Evolutionary conservation across 768 basidiomycete genomes (phyloP).

Genomic region (Paxillus involutus): DNA sequence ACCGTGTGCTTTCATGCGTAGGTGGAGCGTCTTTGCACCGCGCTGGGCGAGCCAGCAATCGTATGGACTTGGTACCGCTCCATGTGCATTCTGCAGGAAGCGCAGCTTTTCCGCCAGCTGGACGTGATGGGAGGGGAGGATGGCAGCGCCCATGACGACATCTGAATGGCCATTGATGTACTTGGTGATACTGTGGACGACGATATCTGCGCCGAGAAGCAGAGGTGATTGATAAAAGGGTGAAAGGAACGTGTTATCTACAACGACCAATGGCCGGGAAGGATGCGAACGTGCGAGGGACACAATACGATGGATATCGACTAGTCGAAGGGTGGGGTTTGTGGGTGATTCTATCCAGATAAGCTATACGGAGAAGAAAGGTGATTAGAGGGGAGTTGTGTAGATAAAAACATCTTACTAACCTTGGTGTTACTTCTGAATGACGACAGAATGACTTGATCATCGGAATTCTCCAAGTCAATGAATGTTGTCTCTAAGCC

Average conservation of each 20-base stretch:
- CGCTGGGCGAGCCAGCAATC: conserved; percentile 91
- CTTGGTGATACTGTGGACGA: conserved; percentile 83
- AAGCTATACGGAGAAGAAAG: conserved; percentile 46
- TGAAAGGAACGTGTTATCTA: conserved; percentile 94
- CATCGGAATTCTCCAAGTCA: conserved; percentile 71
- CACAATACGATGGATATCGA: conserved; percentile 75
- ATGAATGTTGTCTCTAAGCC: conserved; percentile 74
- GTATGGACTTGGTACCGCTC: conserved; percentile 80
- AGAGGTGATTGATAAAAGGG: conserved; percentile 91
- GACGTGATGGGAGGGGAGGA: conserved; percentile 59
- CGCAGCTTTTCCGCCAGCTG: conserved; percentile 56
- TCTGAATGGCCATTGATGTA: conserved; percentile 95
- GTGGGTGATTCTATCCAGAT: conserved; percentile 97
- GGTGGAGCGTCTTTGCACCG: conserved; percentile 86
- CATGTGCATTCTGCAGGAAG: conserved; percentile 89
- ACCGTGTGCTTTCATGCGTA: conserved; percentile 88
- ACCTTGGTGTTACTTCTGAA: conserved; percentile 83
- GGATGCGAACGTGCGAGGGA: conserved; percentile 63
- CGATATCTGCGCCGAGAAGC: conserved; percentile 80
- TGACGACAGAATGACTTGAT: conserved; percentile 62
- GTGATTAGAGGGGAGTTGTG: background rate
- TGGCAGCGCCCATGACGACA: conserved; percentile 84
- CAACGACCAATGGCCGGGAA: conserved; percentile 72
- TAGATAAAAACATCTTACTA: conserved; percentile 15
- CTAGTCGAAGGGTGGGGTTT: conserved; percentile 88